phyloP scores from a whole-genome alignment of 192 early-diverging fungal species.

The Chytriomyces confervae region DNA sequence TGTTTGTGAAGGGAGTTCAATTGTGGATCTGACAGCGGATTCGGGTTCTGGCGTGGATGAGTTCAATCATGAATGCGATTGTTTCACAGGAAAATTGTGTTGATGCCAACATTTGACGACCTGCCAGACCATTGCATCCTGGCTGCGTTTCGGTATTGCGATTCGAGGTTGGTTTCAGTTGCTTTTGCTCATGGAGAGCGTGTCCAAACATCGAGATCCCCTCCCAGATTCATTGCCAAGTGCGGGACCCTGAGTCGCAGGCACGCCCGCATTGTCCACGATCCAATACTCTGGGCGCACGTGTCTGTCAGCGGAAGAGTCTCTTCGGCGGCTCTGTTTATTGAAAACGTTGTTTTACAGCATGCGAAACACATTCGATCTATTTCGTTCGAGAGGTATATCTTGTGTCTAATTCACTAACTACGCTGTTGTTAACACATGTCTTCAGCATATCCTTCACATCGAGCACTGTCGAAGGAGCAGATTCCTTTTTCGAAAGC shows the following conservation, averaged over 20 bases:
- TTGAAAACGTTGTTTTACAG: conserved; percentile 10
- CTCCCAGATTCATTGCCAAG: not conserved
- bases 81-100: too few relatives aligned
- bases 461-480: not conserved
- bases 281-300: conserved; percentile 6
- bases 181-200: not conserved
- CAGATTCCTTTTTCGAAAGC: conserved; percentile 11
- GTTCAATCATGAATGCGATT: too few relatives aligned
- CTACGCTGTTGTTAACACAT: not conserved
- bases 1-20: too few relatives aligned
- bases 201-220: not conserved
- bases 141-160: conserved; percentile 4
- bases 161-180: not conserved
- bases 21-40: too few relatives aligned
- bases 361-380: not conserved
- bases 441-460: not conserved
- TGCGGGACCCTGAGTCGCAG: not conserved
- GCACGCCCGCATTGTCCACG: not conserved
- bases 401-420: not conserved
- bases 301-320: not conserved
- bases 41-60: too few relatives aligned
- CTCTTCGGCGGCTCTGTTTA: not conserved
- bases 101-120: not conserved
- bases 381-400: conserved; percentile 16
- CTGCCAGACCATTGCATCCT: conserved; percentile 2